Evolutionary conservation across 371 early-diverging fungal species (phyloP).

Genomic region (Mycotypha africana): DNA sequence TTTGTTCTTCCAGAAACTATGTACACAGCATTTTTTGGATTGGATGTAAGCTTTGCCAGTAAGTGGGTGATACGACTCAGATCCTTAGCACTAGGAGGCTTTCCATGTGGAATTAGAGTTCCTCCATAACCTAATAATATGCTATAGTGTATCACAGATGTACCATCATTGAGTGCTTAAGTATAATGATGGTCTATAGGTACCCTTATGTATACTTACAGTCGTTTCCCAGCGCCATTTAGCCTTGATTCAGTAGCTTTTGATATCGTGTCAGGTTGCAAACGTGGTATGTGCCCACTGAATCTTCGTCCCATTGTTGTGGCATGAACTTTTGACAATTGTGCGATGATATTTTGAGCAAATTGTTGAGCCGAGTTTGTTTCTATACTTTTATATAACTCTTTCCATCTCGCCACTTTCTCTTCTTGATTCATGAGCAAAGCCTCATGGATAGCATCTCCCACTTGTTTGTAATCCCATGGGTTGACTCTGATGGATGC

Average conservation of each 20-base stretch:
- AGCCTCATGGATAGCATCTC: conserved; percentile 78
- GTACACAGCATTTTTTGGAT: conserved; percentile 73
- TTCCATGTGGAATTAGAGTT: conserved; percentile 68
- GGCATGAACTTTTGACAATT: conserved; percentile 39
- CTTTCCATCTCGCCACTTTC: conserved; percentile 24
- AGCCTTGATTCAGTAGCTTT: too few relatives aligned
- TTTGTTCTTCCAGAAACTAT: conserved; percentile 83
- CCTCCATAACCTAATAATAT: conserved; percentile 88
- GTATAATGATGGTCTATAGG: too few relatives aligned
- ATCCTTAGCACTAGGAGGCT: conserved; percentile 34
- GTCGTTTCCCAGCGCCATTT: conserved; percentile 52
- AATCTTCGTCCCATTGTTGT: conserved; percentile 47
- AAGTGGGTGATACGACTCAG: conserved; percentile 34
- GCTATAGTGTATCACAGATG: too few relatives aligned
- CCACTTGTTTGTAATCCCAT: conserved; percentile 84
- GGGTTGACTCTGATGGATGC: conserved; percentile 87
- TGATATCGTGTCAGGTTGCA: conserved; percentile 35
- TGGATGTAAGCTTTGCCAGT: conserved; percentile 53
- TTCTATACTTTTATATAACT: conserved; percentile 54
- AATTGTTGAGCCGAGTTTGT: conserved; percentile 72
- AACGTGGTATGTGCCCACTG: conserved; percentile 56
- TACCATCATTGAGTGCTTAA: too few relatives aligned
- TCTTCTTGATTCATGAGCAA: conserved; percentile 60
- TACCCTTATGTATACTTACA: too few relatives aligned
- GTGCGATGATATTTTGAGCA: conserved; percentile 27